A percentile compares a stretch with the other conserved stretches of the same genome.
These are phyloP conservation scores for Biscogniauxia marginata DNA, from an alignment of 2,329 filamentous ascomycete genomes.

Conservation along the genomic window DNA sequence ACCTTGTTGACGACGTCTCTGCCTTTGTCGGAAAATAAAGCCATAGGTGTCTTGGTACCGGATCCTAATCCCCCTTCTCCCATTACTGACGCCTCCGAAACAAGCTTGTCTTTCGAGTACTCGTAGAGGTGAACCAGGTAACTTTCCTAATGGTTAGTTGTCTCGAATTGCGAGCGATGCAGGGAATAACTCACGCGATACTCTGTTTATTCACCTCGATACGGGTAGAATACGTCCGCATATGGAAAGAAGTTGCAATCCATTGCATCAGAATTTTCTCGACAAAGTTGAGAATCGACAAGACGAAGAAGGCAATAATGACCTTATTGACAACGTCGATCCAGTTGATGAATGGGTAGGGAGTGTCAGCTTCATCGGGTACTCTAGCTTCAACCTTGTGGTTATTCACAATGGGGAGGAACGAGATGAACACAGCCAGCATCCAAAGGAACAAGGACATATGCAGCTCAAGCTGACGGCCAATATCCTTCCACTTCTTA, in stretches of 20 bases:
- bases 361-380: conserved; percentile 41
- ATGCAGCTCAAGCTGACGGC: conserved; percentile 79
- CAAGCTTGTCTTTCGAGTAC: conserved; percentile 74
- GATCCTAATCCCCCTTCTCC: conserved; percentile 43
- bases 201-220: conserved; percentile 94
- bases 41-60: conserved; percentile 72
- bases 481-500: conserved; percentile 93
- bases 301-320: conserved; percentile 80
- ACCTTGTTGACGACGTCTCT: conserved; percentile 75
- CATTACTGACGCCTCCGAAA: conserved; percentile 51
- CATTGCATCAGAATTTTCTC: conserved; percentile 95
- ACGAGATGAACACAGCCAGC: conserved; percentile 81
- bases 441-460: conserved; percentile 90
- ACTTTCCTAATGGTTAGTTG: conserved; percentile 25
- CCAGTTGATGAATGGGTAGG: conserved; percentile 60
- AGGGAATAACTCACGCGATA: conserved; percentile 55
- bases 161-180: conserved; percentile 60
- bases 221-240: conserved; percentile 83
- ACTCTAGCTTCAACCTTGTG: conserved; percentile 43
- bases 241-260: conserved; percentile 90
- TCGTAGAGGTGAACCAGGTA: conserved; percentile 58
- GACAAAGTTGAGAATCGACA: conserved; percentile 74
- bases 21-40: conserved; percentile 71
- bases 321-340: conserved; percentile 80
- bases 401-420: conserved; percentile 73